Evolutionary conservation across 2,329 filamentous ascomycete genomes (phyloP), one percentile per base, ranked within the genome.

Genomic region (Pseudogymnoascus sp.): DNA sequence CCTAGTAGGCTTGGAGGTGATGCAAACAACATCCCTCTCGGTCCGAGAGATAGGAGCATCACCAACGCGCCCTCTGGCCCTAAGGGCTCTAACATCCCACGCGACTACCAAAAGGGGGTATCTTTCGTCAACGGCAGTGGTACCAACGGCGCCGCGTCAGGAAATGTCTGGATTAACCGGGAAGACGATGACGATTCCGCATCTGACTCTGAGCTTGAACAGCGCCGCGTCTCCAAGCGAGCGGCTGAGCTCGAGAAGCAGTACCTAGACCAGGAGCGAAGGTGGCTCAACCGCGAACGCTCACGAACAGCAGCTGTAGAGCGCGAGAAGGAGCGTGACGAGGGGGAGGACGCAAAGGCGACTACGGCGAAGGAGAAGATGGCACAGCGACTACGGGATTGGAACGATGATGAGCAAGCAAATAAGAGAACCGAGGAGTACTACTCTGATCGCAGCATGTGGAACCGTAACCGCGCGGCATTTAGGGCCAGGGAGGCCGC

Each of bases 181-280:
- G 91, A 96, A 60, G 91, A 94, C 44, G 91, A 96, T 39, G 91
- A 96, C 58, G 91, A 90, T 6, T 88, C 94, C 59, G 91, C 91
- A 2, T 91, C 88, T 66, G 94, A 99, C 70, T 86, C 88, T 10
- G 93, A 97, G 73, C 79, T 97, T 0, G 87, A 96, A 73, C 81
- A 81, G 29, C 83, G 92, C 55, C 84, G 88, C 15, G 76, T 85
- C 65, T 83, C 84, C 25, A 92, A 91, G 74, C 85, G 87, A 67
- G 82, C 88, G 36, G 80, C 86, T 0, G 92, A 97, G 21, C 81
- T 86, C 0, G 90, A 97, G 58, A 91, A 92, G 71, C 79, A 85
- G 55, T 97, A 91, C 71, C 79, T 89, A 0, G 92, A 96, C 68
- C 88, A 92, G 44, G 91, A 97, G 73, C 86, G 91, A 31, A 88